Base-by-base conservation (phyloP, 1,139 yeast genomes). In the Kodamaea sp. region DNA sequence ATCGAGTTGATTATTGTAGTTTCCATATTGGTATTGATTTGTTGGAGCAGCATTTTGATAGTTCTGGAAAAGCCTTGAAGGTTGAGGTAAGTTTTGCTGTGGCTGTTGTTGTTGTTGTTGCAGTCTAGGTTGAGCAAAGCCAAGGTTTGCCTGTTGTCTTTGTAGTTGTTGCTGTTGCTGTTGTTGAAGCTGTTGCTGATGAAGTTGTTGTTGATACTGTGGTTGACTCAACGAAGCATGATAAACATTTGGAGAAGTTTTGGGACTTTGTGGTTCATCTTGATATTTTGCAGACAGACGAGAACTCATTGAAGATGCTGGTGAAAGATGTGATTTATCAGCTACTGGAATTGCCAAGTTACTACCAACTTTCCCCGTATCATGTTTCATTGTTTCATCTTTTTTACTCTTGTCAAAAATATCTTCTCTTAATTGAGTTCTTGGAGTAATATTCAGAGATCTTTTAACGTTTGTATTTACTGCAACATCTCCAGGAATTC, bases 241-340 rank as follows among this genome's bases (percentile, higher is more conserved):
- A 40, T 48, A 59, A 8, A 52, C 40, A 7, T 47, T 49, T 1
- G 74, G 74, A 1, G 73, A 67, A 0, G 73, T 64, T 34, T 63
- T 69, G 1, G 76, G 76, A 5, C 73, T 68, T 37, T 68, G 74
- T 0, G 73, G 68, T 32, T 65, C 68, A 22, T 67, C 74, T 24
- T 57, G 52, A 29, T 51, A 55, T 40, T 58, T 60, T 10, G 42
- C 49, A 3, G 67, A 63, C 10, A 65, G 55, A 35, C 60, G 59
- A 6, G 72, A 60, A 2, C 70, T 62, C 44, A 63, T 47, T 0
- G 72, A 65, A 1, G 73, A 65, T 1, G 69, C 58, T 1, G 73
- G 71, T 20, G 66, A 67, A 6, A 12, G 29, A 20, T 46, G 47
- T 8, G 34, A 27, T 29, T 47, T 45, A 7, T 51, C 52, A 24